Evolutionary conservation across 495 filamentous ascomycete species (phyloP).

Genomic region (Sordaria brevicollis): DNA sequence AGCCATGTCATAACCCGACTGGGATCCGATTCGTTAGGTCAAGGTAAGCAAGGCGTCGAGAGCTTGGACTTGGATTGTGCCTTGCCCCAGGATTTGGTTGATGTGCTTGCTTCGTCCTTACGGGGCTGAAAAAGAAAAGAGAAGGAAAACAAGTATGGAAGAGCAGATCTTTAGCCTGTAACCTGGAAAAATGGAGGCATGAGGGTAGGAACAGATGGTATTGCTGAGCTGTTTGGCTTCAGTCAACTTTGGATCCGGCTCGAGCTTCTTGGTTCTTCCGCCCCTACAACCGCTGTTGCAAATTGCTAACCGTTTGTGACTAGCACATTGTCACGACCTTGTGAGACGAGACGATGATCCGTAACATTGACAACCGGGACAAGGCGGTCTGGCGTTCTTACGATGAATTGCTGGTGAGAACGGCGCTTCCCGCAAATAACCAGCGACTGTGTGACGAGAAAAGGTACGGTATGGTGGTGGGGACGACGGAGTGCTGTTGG

Average conservation of each 20-base stretch:
- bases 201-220: background rate
- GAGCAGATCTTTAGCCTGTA: background rate
- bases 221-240: background rate
- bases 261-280: background rate
- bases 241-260: background rate
- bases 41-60: background rate
- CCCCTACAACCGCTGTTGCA: background rate
- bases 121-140: background rate
- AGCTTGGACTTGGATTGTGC: background rate
- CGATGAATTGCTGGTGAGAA: background rate
- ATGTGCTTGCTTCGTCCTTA: background rate
- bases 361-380: background rate
- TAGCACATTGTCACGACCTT: background rate
- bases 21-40: background rate
- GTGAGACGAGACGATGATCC: background rate
- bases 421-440: background rate
- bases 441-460: background rate
- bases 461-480: background rate
- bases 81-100: background rate
- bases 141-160: background rate
- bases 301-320: too few species aligned
- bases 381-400: background rate
- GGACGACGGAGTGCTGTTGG: background rate
- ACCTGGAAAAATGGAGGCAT: background rate
- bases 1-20: background rate